Evolutionary conservation across 257 asterid genomes (phyloP).

Genomic region (Primulina tabacum): DNA sequence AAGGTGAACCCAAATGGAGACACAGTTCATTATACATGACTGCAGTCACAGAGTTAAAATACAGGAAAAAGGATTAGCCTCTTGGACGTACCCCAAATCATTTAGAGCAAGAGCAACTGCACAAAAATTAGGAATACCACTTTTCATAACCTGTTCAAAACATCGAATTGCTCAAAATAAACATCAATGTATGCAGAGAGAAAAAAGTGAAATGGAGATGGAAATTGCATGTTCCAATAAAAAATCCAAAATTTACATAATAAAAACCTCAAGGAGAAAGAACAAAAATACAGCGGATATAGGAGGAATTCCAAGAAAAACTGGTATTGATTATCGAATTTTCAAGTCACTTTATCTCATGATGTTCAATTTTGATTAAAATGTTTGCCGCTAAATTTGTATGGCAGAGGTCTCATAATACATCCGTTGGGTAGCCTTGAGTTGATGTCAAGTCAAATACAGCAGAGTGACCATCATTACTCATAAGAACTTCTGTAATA

Average conservation of each 20-base stretch:
- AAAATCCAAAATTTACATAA: neutral
- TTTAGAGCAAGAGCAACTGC: conserved; percentile 95
- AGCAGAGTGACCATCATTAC: neutral
- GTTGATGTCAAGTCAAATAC: neutral
- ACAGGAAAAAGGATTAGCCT: conserved; percentile 18
- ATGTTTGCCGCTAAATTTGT: neutral
- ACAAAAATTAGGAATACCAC: conserved; percentile 94
- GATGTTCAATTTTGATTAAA: neutral
- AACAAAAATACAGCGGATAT: neutral
- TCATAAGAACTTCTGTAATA: neutral
- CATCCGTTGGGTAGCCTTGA: neutral
- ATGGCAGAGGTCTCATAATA: neutral
- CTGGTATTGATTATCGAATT: too few relatives aligned
- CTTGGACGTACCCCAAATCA: conserved; percentile 76
- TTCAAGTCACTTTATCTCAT: neutral
- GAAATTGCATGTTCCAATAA: neutral
- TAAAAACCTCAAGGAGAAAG: neutral
- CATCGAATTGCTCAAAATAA: conserved; percentile 13
- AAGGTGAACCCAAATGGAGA: neutral
- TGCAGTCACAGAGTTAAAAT: conserved; percentile 5
- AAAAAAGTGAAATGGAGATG: neutral
- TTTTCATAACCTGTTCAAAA: conserved; percentile 79
- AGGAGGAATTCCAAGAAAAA: neutral
- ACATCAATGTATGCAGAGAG: conserved; percentile 6
- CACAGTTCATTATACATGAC: neutral